Percentiles rank a stretch among this genome's conserved stretches.
Evolutionary conservation across 2,329 filamentous ascomycete genomes (phyloP).

Genomic region (Phialophora macrospora): DNA sequence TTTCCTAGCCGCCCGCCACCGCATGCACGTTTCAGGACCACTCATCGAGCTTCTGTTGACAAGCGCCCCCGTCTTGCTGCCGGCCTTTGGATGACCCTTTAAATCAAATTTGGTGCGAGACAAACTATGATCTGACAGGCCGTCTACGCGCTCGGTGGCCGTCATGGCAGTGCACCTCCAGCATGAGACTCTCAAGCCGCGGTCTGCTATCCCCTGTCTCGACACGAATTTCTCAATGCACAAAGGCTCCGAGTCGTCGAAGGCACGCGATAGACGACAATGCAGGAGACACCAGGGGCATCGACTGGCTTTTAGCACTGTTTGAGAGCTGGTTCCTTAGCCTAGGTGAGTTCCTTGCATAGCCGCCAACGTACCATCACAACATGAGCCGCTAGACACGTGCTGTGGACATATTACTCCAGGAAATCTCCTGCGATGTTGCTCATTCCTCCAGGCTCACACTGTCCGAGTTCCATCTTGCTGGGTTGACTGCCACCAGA

Average conservation of each 20-base stretch:
- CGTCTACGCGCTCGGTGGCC: conserved; percentile 6
- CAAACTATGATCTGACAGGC: conserved; percentile 1
- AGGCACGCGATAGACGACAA: neutral
- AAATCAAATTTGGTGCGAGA: neutral
- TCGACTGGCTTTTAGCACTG: conserved; percentile 1
- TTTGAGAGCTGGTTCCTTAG: conserved; percentile 18
- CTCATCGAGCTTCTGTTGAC: neutral
- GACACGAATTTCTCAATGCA: neutral
- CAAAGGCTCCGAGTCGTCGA: neutral
- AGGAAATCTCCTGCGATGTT: conserved; percentile 13
- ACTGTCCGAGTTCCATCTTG: conserved; percentile 1
- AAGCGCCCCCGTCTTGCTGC: conserved; percentile 1
- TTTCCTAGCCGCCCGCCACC: conserved; percentile 14
- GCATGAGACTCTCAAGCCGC: neutral
- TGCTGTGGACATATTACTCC: conserved; percentile 24
- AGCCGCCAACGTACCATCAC: conserved; percentile 20
- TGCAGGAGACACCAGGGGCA: neutral
- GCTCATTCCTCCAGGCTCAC: conserved; percentile 11
- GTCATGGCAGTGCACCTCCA: neutral
- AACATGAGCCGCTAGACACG: conserved; percentile 15
- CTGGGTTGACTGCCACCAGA: neutral
- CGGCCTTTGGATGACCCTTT: neutral
- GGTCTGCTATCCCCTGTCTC: conserved; percentile 12
- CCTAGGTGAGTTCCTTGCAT: conserved; percentile 13
- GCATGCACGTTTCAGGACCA: conserved; percentile 7